A percentile compares a stretch with the other conserved stretches of the same genome.
Evolutionary conservation across 2,329 filamentous ascomycete genomes (phyloP).

Genomic region (Ceratocystis albifundus): DNA sequence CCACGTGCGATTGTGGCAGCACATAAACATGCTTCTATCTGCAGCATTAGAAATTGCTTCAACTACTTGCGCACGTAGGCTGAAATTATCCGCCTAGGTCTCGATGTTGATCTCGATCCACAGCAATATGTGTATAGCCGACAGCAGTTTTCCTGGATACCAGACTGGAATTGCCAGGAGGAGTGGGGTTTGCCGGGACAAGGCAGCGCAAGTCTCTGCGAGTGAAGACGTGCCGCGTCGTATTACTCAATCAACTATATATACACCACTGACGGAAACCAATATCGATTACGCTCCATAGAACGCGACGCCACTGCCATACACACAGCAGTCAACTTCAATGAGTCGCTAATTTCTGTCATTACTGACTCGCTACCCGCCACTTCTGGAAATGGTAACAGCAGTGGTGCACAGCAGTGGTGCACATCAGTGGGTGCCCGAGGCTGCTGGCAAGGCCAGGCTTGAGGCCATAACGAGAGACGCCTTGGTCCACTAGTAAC

Average conservation of each 20-base stretch:
- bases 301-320: constrained; percentile 43
- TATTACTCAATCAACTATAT: too few species aligned
- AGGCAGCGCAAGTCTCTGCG: too few species aligned
- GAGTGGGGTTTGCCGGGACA: constrained; percentile 30
- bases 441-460: constrained; percentile 18
- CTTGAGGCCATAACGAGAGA: constrained; percentile 23
- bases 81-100: constrained; percentile 31
- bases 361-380: constrained; percentile 27
- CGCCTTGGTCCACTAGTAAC: constrained; percentile 23
- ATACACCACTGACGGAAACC: constrained; percentile 47
- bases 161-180: constrained; percentile 33
- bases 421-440: constrained; percentile 21
- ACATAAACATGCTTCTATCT: constrained; percentile 39
- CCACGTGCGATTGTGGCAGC: constrained; percentile 51
- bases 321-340: constrained; percentile 34
- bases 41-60: constrained; percentile 42
- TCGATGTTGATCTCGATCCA: constrained; percentile 33
- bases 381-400: constrained; percentile 22
- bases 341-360: constrained; percentile 37
- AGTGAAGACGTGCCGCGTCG: not conserved
- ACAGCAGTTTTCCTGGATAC: constrained; percentile 31
- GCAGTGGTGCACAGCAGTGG: constrained; percentile 11
- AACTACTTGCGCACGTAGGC: constrained; percentile 37
- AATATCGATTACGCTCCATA: constrained; percentile 48
- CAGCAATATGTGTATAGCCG: constrained; percentile 34